These are phyloP conservation scores for Flammula alnicola DNA, from an alignment of 1,284 basidiomycete genomes.

Conservation along the genomic window DNA sequence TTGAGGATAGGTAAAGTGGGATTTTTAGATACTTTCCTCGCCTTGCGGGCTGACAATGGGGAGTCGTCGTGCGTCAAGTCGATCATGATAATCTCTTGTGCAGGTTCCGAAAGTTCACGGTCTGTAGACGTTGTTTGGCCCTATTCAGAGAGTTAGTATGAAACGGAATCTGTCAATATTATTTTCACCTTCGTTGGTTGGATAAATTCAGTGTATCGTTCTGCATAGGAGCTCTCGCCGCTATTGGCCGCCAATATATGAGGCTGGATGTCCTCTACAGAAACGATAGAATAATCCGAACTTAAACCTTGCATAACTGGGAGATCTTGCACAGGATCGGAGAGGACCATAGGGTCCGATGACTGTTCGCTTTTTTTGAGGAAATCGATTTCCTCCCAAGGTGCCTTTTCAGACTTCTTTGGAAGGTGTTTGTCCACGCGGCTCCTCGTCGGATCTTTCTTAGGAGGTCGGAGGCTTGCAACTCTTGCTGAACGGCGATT, in stretches of 20 bases:
- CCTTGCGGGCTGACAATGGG: neutral
- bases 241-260: neutral
- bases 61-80: constrained; percentile 27
- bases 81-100: constrained; percentile 24
- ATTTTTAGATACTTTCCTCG: neutral
- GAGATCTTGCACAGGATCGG: neutral
- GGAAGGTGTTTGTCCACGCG: neutral
- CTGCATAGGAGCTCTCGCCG: neutral
- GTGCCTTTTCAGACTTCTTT: constrained; percentile 24
- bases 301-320: neutral
- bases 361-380: constrained; percentile 9
- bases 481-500: constrained; percentile 11
- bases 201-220: neutral
- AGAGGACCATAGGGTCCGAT: neutral
- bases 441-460: neutral
- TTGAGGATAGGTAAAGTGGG: neutral
- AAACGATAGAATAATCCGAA: neutral
- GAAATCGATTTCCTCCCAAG: constrained; percentile 27
- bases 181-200: constrained; percentile 2
- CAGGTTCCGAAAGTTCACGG: neutral
- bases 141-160: constrained; percentile 1
- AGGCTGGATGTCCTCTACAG: neutral
- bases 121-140: constrained; percentile 3
- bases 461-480: neutral
- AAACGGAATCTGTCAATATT: neutral